A percentile compares a stretch with the other conserved stretches of the same genome.
Evolutionary conservation across 202 grass and related monocot species (phyloP).

Genomic region (Digitaria exilis): DNA sequence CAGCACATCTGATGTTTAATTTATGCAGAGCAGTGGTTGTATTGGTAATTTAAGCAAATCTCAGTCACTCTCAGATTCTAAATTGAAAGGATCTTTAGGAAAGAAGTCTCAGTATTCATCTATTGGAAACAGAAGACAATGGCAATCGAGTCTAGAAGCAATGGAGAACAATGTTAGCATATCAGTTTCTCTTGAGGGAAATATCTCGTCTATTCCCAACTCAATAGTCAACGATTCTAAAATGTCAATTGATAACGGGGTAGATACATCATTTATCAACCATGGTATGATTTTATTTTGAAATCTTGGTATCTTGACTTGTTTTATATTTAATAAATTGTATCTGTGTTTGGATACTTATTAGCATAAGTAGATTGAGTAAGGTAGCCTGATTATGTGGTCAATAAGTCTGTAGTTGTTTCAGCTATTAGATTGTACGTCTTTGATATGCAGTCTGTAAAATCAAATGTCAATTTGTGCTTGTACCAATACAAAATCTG

Average conservation of each 20-base stretch:
- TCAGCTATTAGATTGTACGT: neutral
- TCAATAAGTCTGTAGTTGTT: neutral
- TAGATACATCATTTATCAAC: constrained; percentile 67
- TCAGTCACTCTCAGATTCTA: constrained; percentile 43
- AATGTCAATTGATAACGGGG: constrained; percentile 39
- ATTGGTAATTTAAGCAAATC: constrained; percentile 65
- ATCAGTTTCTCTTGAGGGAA: constrained; percentile 63
- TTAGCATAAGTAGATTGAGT: neutral
- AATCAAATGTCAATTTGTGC: constrained; percentile 2
- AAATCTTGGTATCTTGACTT: neutral
- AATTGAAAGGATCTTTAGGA: constrained; percentile 31
- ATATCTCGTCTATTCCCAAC: constrained; percentile 49
- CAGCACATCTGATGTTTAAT: constrained; percentile 49
- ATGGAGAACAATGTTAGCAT: constrained; percentile 72
- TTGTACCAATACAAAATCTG: neutral
- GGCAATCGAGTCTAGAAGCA: constrained; percentile 43
- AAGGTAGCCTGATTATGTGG: neutral
- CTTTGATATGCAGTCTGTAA: neutral
- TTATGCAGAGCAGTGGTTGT: constrained; percentile 71
- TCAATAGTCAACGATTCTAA: constrained; percentile 51
- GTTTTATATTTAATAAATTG: constrained; percentile 20
- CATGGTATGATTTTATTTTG: constrained; percentile 63
- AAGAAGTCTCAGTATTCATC: constrained; percentile 33
- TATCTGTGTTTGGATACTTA: neutral
- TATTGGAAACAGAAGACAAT: constrained; percentile 46